Percentiles rank a stretch among this genome's conserved stretches.
Evolutionary conservation across 177 flowering plant genomes (phyloP).

Genomic region (Vitis hybrid): DNA sequence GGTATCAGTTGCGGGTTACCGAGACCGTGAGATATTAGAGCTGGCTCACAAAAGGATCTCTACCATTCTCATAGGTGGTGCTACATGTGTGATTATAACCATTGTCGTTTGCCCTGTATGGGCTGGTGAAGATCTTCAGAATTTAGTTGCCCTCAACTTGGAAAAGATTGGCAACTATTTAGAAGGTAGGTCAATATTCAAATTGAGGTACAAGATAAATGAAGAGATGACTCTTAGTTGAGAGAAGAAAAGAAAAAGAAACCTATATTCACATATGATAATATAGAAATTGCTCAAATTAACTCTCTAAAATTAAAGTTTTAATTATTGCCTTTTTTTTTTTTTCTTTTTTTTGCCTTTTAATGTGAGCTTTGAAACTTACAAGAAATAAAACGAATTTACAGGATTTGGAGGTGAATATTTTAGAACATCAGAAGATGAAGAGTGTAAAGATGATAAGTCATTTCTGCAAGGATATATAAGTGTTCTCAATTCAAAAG

Average conservation of each 20-base stretch:
- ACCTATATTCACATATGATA: background rate
- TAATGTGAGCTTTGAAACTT: too few relatives aligned
- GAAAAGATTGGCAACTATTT: constrained; percentile 25
- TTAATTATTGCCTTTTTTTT: too few relatives aligned
- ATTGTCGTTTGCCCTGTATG: constrained; percentile 29
- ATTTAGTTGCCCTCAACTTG: constrained; percentile 20
- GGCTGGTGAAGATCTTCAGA: constrained; percentile 35
- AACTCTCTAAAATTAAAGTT: too few relatives aligned
- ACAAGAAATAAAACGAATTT: background rate
- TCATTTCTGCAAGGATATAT: constrained; percentile 33
- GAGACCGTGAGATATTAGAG: constrained; percentile 18
- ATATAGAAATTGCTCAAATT: too few relatives aligned
- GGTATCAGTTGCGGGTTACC: constrained; percentile 29
- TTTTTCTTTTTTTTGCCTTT: too few relatives aligned
- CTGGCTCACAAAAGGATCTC: constrained; percentile 22
- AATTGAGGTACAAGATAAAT: background rate
- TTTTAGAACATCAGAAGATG: constrained; percentile 7
- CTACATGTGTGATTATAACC: constrained; percentile 14
- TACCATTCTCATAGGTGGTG: constrained; percentile 25
- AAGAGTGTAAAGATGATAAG: constrained; percentile 11
- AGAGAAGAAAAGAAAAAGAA: background rate
- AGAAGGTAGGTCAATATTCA: constrained; percentile 18
- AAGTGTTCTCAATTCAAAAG: constrained; percentile 46
- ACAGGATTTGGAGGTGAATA: constrained; percentile 25
- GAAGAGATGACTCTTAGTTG: background rate